A percentile compares a stretch with the other conserved stretches of the same genome.
These are phyloP conservation scores for Nemania abortiva DNA, from an alignment of 2,329 filamentous ascomycete genomes.

Conservation along the genomic window DNA sequence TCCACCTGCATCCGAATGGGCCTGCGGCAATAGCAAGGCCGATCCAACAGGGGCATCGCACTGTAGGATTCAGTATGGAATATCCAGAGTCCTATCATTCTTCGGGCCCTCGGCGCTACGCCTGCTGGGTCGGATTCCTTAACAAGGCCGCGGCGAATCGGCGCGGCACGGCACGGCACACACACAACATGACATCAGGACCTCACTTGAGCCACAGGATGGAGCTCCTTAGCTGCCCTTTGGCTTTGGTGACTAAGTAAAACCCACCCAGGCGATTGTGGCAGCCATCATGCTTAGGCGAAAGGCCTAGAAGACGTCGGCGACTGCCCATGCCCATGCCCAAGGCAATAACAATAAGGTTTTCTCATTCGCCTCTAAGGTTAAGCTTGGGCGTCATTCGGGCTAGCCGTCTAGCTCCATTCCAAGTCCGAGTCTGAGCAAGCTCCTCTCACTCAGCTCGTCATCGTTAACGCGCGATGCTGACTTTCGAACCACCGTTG, in stretches of 20 bases:
- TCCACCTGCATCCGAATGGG: slow-evolving; percentile 31
- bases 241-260: slow-evolving; percentile 5
- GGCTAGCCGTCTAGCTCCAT: slow-evolving; percentile 10
- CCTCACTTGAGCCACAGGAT: slow-evolving; percentile 38
- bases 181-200: slow-evolving; percentile 30
- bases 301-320: slow-evolving; percentile 29
- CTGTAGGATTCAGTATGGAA: slow-evolving; percentile 34
- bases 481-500: slow-evolving; percentile 43
- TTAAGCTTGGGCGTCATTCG: slow-evolving; percentile 33
- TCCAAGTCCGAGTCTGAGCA: slow-evolving; percentile 20
- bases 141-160: slow-evolving; percentile 29
- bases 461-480: slow-evolving; percentile 41
- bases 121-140: slow-evolving; percentile 23
- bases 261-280: slow-evolving; percentile 26
- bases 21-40: slow-evolving; percentile 30
- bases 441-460: slow-evolving; percentile 19
- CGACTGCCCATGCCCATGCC: slow-evolving; percentile 23
- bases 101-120: slow-evolving; percentile 10
- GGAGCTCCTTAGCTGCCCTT: slow-evolving; percentile 7
- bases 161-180: slow-evolving; percentile 24
- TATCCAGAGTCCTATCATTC: slow-evolving; percentile 19
- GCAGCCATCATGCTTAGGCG: slow-evolving; percentile 33
- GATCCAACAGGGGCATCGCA: slow-evolving; percentile 38
- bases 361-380: slow-evolving; percentile 22
- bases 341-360: slow-evolving; percentile 17